Conservation (phyloP, 768 basidiomycete species). For the Serendipita sp. region DNA sequence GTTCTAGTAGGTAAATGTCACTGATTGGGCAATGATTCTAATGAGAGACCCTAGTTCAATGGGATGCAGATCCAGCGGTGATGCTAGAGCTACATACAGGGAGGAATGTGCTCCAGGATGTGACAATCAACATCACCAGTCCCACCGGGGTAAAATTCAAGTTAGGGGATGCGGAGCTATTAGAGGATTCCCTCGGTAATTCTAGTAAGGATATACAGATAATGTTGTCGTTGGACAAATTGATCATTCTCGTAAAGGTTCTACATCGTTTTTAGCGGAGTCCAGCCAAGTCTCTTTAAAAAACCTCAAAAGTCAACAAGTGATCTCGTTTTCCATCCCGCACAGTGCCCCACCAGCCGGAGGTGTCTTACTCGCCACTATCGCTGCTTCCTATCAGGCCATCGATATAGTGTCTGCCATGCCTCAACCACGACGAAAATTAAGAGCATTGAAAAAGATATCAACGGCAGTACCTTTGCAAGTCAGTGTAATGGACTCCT, state of each 20-base stretch:
- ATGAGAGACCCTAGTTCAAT: conserved; percentile 33
- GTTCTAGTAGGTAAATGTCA: conserved; percentile 13
- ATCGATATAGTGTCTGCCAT: conserved; percentile 31
- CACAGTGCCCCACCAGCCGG: conserved; percentile 4
- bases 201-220: neutral
- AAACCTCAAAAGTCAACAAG: conserved; percentile 2
- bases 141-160: conserved; percentile 26
- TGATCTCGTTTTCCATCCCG: conserved; percentile 6
- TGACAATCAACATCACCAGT: conserved; percentile 36
- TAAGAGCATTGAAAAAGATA: conserved; percentile 39
- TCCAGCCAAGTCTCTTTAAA: neutral
- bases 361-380: neutral
- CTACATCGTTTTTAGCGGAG: neutral
- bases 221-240: neutral
- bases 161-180: conserved; percentile 7
- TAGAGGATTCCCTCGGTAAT: neutral
- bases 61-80: conserved; percentile 40
- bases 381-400: conserved; percentile 38
- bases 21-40: neutral
- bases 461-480: conserved; percentile 64
- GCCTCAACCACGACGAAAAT: conserved; percentile 23
- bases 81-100: conserved; percentile 46
- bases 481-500: conserved; percentile 94
- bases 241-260: neutral
- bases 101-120: conserved; percentile 43